Evolutionary conservation across 2,329 filamentous ascomycete genomes (phyloP).

Genomic region (Xylariaceae sp.): DNA sequence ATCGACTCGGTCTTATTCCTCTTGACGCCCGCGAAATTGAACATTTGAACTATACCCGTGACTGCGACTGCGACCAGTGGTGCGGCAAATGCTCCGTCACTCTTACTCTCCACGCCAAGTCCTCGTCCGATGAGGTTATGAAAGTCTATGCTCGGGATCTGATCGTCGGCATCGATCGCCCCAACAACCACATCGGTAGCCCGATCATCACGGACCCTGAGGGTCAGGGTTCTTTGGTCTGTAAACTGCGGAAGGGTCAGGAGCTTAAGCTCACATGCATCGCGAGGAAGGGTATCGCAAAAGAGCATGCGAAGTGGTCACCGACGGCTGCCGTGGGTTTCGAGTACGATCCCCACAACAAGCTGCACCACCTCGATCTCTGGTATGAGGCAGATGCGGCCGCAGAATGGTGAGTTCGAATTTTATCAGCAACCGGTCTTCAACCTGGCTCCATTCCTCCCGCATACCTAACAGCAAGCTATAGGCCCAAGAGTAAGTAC

Average conservation of each 20-base stretch:
- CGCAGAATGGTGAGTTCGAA: slow-evolving; percentile 69
- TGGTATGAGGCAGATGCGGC: slow-evolving; percentile 87
- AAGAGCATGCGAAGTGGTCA: slow-evolving; percentile 98
- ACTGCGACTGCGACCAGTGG: slow-evolving; percentile 94
- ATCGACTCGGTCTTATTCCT: slow-evolving; percentile 85
- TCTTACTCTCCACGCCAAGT: slow-evolving; percentile 78
- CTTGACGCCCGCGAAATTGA: slow-evolving; percentile 80
- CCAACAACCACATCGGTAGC: slow-evolving; percentile 69
- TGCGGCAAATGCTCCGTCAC: slow-evolving; percentile 88
- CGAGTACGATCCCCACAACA: slow-evolving; percentile 98
- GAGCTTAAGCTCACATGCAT: slow-evolving; percentile 87
- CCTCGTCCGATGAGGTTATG: slow-evolving; percentile 81
- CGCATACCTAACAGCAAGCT: slow-evolving; percentile 27
- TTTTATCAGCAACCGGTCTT: background rate
- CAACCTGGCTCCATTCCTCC: background rate
- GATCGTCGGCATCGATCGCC: slow-evolving; percentile 62
- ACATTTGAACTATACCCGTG: slow-evolving; percentile 77
- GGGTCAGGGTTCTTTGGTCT: slow-evolving; percentile 76
- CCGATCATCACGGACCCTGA: slow-evolving; percentile 82
- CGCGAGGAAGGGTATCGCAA: slow-evolving; percentile 96
- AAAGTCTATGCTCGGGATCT: slow-evolving; percentile 90
- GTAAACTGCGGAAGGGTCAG: slow-evolving; percentile 84
- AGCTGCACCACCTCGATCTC: slow-evolving; percentile 82
- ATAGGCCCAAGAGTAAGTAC: slow-evolving; percentile 79
- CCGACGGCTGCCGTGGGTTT: slow-evolving; percentile 89